Evolutionary conservation across 2,329 filamentous ascomycete species (phyloP), one percentile per base, ranked within the genome.

Genomic region (Colletotrichum euphorbiae): DNA sequence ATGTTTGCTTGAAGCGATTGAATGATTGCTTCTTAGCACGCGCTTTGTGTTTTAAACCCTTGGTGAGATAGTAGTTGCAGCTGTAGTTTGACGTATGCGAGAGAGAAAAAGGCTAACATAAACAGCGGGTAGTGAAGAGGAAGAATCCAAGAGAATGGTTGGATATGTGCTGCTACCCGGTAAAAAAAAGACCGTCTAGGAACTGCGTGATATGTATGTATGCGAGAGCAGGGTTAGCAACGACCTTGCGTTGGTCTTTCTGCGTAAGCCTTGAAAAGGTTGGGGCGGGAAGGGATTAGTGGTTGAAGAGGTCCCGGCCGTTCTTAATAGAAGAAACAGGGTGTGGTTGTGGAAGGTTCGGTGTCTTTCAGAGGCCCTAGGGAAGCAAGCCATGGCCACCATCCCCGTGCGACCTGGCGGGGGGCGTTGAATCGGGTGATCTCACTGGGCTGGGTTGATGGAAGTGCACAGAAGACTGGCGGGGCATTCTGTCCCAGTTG

Each of bases 271-370:
- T 31, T 38, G 42, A 46, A 42, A 54, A 59, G 31, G 65, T 17
- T 60, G 65, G 65, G 65, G 42, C 38, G 28, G n/a, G 24, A 38
- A 38, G 42, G 43, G 21, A 17, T 21, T 31, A 68, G 54, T 66
- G 66, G 61, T 55, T 36, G 66, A 56, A 28, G 50, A 42, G 48
- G n/a, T 40, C 48, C 61, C 55, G 54, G 61, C 40, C 46, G 48
- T 46, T 59, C 54, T 68, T 33, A 65, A 65, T 65, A 46, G 65
- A 68, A 65, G 65, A 55, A 68, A 59, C 65, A 65, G 42, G 65
- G 54, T 55, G 43, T 61, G 71, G 61, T 71, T 73, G 71, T 73
- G 66, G 72, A 73, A 73, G 72, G 62, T 73, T 73, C 72, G 71
- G 62, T 67, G 55, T 57, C 62, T 46, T 62, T 68, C 66, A 68